Percentiles rank a stretch among this genome's conserved stretches.
These are phyloP conservation scores for Isoetes taiwanensis DNA, from an alignment of 75 land plant genomes.

Conservation along the genomic window DNA sequence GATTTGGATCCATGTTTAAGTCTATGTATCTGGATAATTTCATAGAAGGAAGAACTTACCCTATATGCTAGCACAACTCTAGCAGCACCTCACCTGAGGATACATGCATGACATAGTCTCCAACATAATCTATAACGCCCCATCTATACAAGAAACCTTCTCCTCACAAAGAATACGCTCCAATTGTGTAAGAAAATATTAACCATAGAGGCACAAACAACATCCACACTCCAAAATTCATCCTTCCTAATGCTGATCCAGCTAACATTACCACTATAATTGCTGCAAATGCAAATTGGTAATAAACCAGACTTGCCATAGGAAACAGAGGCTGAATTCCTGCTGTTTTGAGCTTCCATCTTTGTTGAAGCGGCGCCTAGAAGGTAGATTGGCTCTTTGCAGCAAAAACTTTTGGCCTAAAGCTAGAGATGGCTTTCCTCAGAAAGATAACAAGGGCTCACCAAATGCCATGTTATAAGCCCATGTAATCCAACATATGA, in stretches of 20 bases:
- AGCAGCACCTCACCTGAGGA: conserved; percentile 29
- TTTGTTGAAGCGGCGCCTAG: neutral
- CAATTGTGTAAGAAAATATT: conserved; percentile 30
- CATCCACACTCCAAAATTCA: conserved; percentile 1
- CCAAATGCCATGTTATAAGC: conserved; percentile 5
- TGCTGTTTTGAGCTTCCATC: neutral
- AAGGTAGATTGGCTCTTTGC: neutral
- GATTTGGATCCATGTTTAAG: neutral
- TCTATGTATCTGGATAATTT: too few species aligned
- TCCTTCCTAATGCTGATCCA: neutral
- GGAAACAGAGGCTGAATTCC: neutral
- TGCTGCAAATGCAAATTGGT: conserved; percentile 1
- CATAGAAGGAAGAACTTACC: conserved; percentile 23
- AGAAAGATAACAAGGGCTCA: neutral
- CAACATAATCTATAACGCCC: conserved; percentile 44
- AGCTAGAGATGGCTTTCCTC: neutral
- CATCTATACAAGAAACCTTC: conserved; percentile 26
- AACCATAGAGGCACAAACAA: conserved; percentile 1
- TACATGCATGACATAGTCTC: conserved; percentile 44
- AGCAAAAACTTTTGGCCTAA: neutral
- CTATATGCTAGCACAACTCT: conserved; percentile 47
- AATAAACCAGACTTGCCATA: conserved; percentile 1
- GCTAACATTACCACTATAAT: neutral
- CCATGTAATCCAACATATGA: conserved; percentile 1
- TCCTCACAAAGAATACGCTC: conserved; percentile 30